Percentiles rank a stretch among this genome's conserved stretches.
phyloP scores from a whole-genome alignment of 2,329 filamentous ascomycete species.

The Aspergillus piperis region DNA sequence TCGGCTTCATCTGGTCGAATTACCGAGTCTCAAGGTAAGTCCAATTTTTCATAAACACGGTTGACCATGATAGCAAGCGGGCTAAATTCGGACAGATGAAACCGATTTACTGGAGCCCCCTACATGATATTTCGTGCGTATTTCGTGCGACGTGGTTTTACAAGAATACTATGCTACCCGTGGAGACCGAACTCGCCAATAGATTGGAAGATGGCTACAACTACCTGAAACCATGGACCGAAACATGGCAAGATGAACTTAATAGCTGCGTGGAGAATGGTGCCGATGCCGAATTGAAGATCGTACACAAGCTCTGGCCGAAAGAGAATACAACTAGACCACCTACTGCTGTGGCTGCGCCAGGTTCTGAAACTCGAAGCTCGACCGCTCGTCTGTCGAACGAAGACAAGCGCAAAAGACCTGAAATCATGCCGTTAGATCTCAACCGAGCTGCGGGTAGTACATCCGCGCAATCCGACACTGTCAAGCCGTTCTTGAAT shows the following conservation, averaged over 20 bases:
- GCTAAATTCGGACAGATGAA: conserved; percentile 66
- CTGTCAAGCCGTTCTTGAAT: conserved; percentile 64
- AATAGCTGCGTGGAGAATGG: conserved; percentile 89
- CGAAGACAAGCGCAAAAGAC: conserved; percentile 7
- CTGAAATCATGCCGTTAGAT: conserved; percentile 24
- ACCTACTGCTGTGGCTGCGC: conserved; percentile 40
- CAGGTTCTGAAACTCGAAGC: conserved; percentile 36
- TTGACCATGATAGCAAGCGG: neutral
- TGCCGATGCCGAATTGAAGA: conserved; percentile 85
- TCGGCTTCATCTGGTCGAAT: conserved; percentile 82
- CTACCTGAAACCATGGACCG: conserved; percentile 82
- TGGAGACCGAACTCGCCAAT: conserved; percentile 83
- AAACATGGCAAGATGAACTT: conserved; percentile 90
- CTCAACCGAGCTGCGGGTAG: conserved; percentile 47
- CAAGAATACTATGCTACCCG: conserved; percentile 87
- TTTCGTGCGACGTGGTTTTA: conserved; percentile 96
- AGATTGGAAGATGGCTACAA: conserved; percentile 88
- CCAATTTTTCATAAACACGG: neutral
- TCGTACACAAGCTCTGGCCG: conserved; percentile 81
- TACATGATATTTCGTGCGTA: conserved; percentile 83
- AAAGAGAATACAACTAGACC: conserved; percentile 48
- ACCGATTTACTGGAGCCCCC: conserved; percentile 95
- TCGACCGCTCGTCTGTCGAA: conserved; percentile 24
- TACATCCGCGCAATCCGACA: conserved; percentile 45
- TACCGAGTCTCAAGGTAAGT: conserved; percentile 65